Conservation (phyloP, 306 rosid genomes). For the Neltuma alba region DNA sequence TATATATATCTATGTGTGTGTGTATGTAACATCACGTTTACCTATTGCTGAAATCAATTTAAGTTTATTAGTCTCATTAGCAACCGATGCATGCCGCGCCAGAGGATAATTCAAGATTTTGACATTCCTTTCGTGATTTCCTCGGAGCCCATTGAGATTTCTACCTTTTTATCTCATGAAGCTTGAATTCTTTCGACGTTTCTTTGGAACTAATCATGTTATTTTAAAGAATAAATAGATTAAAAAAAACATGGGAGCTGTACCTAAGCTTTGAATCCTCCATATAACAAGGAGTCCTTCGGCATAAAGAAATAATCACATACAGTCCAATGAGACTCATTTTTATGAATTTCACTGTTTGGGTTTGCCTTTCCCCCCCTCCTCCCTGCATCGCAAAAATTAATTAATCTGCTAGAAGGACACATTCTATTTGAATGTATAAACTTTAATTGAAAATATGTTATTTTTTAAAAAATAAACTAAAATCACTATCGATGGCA, state of each 20-base stretch:
- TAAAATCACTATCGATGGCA: neutral
- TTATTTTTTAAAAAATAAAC: too few relatives aligned
- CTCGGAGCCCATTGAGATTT: neutral
- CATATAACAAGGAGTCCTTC: neutral
- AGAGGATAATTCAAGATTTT: neutral
- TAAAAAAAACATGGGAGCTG: neutral
- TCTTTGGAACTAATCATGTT: neutral
- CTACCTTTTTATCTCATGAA: too few relatives aligned
- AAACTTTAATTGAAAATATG: neutral
- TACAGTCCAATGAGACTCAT: neutral
- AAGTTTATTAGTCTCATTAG: neutral
- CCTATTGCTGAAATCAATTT: neutral
- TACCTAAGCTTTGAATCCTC: neutral
- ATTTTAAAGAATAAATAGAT: neutral
- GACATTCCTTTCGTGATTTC: neutral
- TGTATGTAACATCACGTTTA: neutral
- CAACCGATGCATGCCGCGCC: neutral
- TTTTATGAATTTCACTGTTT: neutral
- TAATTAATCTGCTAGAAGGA: neutral
- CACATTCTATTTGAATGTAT: neutral
- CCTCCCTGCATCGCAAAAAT: neutral
- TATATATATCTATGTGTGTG: too few relatives aligned
- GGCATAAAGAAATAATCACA: neutral
- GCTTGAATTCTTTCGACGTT: neutral
- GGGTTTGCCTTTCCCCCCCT: neutral